Conservation (phyloP, 306 rosid genomes). For the Malus asiatica region DNA sequence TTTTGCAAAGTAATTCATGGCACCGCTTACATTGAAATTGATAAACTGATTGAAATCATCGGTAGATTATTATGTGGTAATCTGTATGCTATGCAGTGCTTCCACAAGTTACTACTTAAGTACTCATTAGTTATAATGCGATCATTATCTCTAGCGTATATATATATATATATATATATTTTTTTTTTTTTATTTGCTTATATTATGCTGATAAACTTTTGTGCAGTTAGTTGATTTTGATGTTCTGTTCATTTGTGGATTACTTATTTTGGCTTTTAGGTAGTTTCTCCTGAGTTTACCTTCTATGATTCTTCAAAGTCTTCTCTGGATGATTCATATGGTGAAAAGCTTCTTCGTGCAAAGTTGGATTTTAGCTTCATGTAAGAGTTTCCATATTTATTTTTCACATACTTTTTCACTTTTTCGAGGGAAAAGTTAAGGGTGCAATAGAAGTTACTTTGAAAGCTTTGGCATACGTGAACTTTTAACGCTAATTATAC, state of each 20-base stretch:
- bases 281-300: slow-evolving; percentile 88
- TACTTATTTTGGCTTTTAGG: slow-evolving; percentile 39
- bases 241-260: slow-evolving; percentile 4
- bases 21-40: neutral
- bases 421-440: neutral
- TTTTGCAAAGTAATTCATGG: neutral
- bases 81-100: neutral
- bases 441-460: neutral
- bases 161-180: too few relatives aligned
- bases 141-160: neutral
- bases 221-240: neutral
- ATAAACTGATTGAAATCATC: neutral
- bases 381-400: slow-evolving; percentile 35
- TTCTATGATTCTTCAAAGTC: slow-evolving; percentile 95
- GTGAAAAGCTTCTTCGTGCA: slow-evolving; percentile 98
- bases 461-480: neutral
- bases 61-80: neutral
- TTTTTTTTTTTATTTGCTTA: neutral
- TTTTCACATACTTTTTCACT: neutral
- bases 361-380: slow-evolving; percentile 94
- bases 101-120: neutral
- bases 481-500: neutral
- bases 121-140: neutral
- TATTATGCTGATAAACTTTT: neutral
- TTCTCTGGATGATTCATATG: slow-evolving; percentile 69